phyloP scores from a whole-genome alignment of 352 stramenopile genomes.

The Globisporangium acanthophoron region DNA sequence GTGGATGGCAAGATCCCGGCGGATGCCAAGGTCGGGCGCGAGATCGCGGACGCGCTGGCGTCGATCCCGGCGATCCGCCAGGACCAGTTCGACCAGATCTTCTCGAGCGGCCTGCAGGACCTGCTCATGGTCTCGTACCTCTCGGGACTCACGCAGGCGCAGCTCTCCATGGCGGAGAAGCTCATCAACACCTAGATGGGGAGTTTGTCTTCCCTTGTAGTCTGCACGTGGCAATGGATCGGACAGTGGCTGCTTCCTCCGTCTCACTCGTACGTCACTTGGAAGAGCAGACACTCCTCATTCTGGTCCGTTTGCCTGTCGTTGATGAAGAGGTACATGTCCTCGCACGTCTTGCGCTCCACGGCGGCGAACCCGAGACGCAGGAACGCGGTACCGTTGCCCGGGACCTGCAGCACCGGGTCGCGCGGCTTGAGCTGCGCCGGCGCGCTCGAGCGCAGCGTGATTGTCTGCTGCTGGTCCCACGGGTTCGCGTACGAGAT shows the following conservation, averaged over 20 bases:
- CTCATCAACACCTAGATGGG: conserved; percentile 87
- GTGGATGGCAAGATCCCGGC: conserved; percentile 70
- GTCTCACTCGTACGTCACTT: conserved; percentile 50
- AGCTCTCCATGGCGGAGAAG: conserved; percentile 97
- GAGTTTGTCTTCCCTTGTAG: background rate
- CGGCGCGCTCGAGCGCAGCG: conserved; percentile 80
- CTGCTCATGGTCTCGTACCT: conserved; percentile 99
- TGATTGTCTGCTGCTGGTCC: conserved; percentile 76
- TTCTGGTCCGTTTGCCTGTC: conserved; percentile 87
- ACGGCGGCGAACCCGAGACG: conserved; percentile 36
- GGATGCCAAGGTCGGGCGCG: conserved; percentile 86
- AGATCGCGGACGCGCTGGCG: conserved; percentile 93
- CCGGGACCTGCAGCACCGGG: conserved; percentile 39
- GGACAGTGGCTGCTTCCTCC: background rate
- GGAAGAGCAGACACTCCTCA: conserved; percentile 92
- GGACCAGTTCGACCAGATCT: conserved; percentile 96
- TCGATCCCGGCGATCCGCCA: conserved; percentile 91
- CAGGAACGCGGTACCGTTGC: conserved; percentile 48
- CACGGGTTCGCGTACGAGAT: conserved; percentile 93
- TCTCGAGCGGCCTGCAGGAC: conserved; percentile 96
- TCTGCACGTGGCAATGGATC: too few species aligned
- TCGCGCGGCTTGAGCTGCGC: conserved; percentile 70
- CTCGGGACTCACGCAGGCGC: conserved; percentile 95
- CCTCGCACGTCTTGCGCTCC: conserved; percentile 13
- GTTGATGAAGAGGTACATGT: conserved; percentile 91